Evolutionary conservation across 208 protist species (phyloP).

Genomic region (Leishmania arabica): DNA sequence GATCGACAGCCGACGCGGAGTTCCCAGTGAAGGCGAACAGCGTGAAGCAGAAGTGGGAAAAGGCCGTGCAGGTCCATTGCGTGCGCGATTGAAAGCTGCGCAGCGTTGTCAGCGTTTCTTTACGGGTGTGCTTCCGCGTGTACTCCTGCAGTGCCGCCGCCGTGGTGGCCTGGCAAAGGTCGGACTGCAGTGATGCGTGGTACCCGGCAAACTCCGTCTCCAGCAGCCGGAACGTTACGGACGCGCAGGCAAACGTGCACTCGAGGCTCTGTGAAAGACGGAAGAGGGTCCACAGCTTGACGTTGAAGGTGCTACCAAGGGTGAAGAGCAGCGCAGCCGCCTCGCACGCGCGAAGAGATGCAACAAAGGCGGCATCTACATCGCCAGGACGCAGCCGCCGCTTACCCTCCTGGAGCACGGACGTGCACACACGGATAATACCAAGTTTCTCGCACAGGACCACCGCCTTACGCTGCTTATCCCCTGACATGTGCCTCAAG

Average conservation of each 20-base stretch:
- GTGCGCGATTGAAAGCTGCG: conserved; percentile 23
- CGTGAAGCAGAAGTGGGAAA: conserved; percentile 33
- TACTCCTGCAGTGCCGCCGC: not conserved
- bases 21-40: conserved; percentile 32
- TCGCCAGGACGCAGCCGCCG: conserved; percentile 16
- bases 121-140: conserved; percentile 16
- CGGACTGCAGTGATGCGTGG: conserved; percentile 10
- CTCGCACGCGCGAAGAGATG: conserved; percentile 36
- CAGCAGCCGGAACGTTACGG: conserved; percentile 17
- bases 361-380: not conserved
- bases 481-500: conserved; percentile 37
- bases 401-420: conserved; percentile 39
- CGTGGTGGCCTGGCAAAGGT: not conserved
- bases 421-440: conserved; percentile 41
- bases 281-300: conserved; percentile 35
- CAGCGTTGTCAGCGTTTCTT: conserved; percentile 27
- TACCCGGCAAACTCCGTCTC: conserved; percentile 27
- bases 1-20: conserved; percentile 29
- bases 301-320: conserved; percentile 34
- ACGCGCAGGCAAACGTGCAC: conserved; percentile 21
- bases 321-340: conserved; percentile 47
- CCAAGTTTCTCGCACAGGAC: conserved; percentile 54
- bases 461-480: conserved; percentile 44
- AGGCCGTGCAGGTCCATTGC: conserved; percentile 37
- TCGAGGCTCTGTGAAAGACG: conserved; percentile 47